These are phyloP conservation scores for Thraustochytrium sp. DNA, from an alignment of 352 stramenopile species.

Conservation along the genomic window DNA sequence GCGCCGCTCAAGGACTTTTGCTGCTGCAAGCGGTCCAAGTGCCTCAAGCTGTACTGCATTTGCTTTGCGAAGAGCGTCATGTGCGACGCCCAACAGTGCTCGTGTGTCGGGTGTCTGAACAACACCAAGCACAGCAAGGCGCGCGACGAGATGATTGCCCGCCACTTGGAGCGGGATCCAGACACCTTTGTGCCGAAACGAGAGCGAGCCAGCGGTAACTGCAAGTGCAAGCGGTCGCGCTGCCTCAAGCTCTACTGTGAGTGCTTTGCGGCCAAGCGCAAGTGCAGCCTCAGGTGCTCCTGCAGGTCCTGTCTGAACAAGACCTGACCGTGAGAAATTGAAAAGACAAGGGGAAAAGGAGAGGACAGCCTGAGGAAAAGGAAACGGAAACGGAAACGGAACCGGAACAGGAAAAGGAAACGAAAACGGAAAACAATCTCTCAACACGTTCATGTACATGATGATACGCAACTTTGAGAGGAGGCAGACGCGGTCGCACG, in stretches of 20 bases:
- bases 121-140: not conserved
- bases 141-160: not conserved
- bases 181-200: conserved; percentile 1
- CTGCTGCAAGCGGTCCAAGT: not conserved
- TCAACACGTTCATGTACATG: no score
- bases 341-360: no score
- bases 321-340: no score
- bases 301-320: not conserved
- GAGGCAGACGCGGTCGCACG: no score
- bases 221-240: conserved; percentile 9
- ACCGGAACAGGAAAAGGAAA: no score
- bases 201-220: not conserved
- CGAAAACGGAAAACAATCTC: no score
- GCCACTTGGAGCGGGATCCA: not conserved
- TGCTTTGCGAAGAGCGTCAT: conserved; percentile 21
- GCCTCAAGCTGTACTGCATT: conserved; percentile 29
- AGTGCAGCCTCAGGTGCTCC: not conserved
- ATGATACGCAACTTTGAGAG: no score
- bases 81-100: not conserved
- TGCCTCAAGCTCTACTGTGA: conserved; percentile 34
- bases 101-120: not conserved
- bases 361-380: no score
- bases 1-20: not conserved
- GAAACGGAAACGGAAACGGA: no score
- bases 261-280: not conserved